Evolutionary conservation across 176 grass and related monocot genomes (phyloP), one percentile per base, ranked within the genome.

Genomic region (Rhynchospora breviuscula): DNA sequence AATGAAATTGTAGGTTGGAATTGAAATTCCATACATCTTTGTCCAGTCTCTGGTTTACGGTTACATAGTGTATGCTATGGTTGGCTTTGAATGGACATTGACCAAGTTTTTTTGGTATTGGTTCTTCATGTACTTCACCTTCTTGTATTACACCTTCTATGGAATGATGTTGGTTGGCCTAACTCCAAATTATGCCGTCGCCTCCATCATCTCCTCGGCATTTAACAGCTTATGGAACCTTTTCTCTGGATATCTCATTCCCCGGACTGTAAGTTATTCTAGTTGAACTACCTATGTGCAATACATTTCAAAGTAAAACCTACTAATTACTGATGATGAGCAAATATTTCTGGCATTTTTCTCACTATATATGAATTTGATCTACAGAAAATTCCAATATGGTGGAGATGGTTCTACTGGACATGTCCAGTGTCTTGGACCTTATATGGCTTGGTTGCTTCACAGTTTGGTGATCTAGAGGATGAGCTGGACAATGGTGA

Each of bases 401-500:
- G 93, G 91, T 97, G 91, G 93, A 93, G 89, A 48, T 97, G 93
- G 93, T 97, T 85, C 85, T 93, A 87, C 68, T 93, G 93, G 93
- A 59, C 85, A 12, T 88, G 85, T 73, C 93, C 91, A 0, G 73
- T 97, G 0, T 85, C 91, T 8, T 97, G 94, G 94, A 93, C 89
- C 60, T 78, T 97, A 47, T 87, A 97, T 7, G 94, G 94, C 17
- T 69, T 97, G 19, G 82, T 97, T 0, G 87, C 35, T 13, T 91
- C 94, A 14, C 94, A 97, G 45, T 97, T 88, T 57, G 94, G 91
- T 48, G 94, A 97, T 21, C 40, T 91, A 18, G 79, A 85, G 0
- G 60, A 81, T 2, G 7, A 0, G 0, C 81, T 97, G 1, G 40
- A 61, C 1, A 69, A 63, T 22, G 54, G 65, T 0, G 0, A 76